A percentile compares a stretch with the other conserved stretches of the same genome.
These are phyloP conservation scores for Solanum etuberosum DNA, from an alignment of 257 asterid species.

Conservation along the genomic window DNA sequence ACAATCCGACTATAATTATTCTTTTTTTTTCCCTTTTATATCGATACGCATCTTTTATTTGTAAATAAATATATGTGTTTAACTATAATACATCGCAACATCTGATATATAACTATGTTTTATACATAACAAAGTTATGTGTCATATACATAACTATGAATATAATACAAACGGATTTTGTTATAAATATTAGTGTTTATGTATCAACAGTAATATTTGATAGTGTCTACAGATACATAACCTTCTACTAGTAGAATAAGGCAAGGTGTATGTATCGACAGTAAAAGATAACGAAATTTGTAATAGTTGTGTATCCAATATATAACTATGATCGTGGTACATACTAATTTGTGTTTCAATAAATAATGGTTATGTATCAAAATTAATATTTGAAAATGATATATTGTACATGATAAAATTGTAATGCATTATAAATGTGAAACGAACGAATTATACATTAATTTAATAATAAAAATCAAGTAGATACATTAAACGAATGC, in stretches of 20 bases:
- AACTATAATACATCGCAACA: too few species aligned
- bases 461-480: background rate
- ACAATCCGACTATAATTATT: background rate
- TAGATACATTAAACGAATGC: background rate
- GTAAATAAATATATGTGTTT: too few species aligned
- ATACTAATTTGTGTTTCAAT: background rate
- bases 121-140: too few species aligned
- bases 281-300: too few species aligned
- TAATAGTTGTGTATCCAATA: too few species aligned
- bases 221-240: too few species aligned
- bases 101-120: too few species aligned
- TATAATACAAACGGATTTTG: too few species aligned
- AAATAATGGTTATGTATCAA: background rate
- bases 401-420: background rate
- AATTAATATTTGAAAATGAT: background rate
- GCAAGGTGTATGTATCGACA: background rate
- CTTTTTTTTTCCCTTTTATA: background rate
- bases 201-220: background rate
- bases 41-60: background rate
- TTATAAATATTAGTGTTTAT: too few species aligned
- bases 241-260: background rate
- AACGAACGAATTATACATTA: background rate
- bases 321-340: background rate
- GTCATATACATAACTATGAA: too few species aligned
- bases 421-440: too few species aligned